These are phyloP conservation scores for Croton setiger DNA, from an alignment of 441 rosid genomes.

Conservation along the genomic window DNA sequence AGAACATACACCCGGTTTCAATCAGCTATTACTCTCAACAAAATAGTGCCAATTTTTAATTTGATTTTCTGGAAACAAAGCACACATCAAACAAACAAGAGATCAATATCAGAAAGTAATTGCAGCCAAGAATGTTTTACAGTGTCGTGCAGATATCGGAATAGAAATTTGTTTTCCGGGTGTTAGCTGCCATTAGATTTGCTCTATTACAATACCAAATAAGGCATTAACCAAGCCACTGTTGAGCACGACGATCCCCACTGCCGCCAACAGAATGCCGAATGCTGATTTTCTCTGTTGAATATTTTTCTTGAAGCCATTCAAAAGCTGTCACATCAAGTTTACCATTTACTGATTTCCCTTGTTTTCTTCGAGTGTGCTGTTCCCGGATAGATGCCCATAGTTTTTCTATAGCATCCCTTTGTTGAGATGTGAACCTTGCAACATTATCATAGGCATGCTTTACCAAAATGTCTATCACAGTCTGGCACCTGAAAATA, in stretches of 20 bases:
- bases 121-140: not conserved
- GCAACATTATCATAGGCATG: constrained; percentile 75
- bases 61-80: not conserved
- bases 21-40: not conserved
- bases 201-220: not conserved
- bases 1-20: not conserved
- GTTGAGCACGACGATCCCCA: constrained; percentile 87
- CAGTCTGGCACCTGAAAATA: constrained; percentile 85
- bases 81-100: not conserved
- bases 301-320: constrained; percentile 77
- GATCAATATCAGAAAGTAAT: not conserved
- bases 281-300: constrained; percentile 80
- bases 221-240: constrained; percentile 76
- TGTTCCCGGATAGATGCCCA: constrained; percentile 89
- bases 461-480: constrained; percentile 89
- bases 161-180: constrained; percentile 9
- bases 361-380: constrained; percentile 76
- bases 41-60: not conserved
- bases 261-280: constrained; percentile 78
- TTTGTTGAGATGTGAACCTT: constrained; percentile 73
- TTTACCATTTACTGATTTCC: constrained; percentile 83
- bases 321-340: constrained; percentile 90
- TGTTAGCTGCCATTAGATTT: constrained; percentile 1
- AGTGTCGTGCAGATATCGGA: not conserved
- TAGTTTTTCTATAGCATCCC: constrained; percentile 79